These are phyloP conservation scores for Aspergillus puulaauensis DNA, from an alignment of 2,329 filamentous ascomycete species.

Conservation along the genomic window DNA sequence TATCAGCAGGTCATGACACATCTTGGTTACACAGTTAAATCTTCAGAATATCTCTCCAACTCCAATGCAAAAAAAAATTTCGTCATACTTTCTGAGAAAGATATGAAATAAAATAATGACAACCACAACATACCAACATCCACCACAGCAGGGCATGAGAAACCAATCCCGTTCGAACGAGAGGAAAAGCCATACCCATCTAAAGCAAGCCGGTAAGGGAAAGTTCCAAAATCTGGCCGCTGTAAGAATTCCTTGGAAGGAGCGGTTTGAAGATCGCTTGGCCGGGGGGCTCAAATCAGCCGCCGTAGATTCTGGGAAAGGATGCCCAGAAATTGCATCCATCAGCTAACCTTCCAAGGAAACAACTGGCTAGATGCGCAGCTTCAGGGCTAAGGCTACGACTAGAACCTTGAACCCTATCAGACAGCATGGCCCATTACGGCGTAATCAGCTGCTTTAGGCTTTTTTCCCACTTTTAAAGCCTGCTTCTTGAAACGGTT, in stretches of 20 bases:
- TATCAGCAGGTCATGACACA: slow-evolving; percentile 15
- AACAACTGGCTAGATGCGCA: neutral
- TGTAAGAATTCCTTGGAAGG: neutral
- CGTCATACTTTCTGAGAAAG: neutral
- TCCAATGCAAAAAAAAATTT: neutral
- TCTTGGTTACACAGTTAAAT: slow-evolving; percentile 11
- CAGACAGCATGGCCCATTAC: slow-evolving; percentile 32
- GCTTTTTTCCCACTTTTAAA: slow-evolving; percentile 50
- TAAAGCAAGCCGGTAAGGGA: slow-evolving; percentile 31
- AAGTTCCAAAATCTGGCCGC: slow-evolving; percentile 14
- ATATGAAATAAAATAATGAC: neutral
- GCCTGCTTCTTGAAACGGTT: slow-evolving; percentile 32
- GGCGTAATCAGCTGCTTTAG: slow-evolving; percentile 33
- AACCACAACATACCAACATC: slow-evolving; percentile 1
- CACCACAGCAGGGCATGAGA: slow-evolving; percentile 35
- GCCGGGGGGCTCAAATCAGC: neutral
- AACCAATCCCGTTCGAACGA: slow-evolving; percentile 41
- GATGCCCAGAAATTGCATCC: neutral
- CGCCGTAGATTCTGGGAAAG: neutral
- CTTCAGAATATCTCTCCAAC: slow-evolving; percentile 1
- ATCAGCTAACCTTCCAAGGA: neutral
- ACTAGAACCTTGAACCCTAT: slow-evolving; percentile 13
- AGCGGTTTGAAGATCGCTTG: neutral
- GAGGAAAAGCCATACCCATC: slow-evolving; percentile 48
- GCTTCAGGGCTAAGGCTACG: neutral